Percentiles rank a stretch among this genome's conserved stretches.
These are phyloP conservation scores for Heterobasidion irregulare DNA, from an alignment of 1,284 basidiomycete species.

Conservation along the genomic window DNA sequence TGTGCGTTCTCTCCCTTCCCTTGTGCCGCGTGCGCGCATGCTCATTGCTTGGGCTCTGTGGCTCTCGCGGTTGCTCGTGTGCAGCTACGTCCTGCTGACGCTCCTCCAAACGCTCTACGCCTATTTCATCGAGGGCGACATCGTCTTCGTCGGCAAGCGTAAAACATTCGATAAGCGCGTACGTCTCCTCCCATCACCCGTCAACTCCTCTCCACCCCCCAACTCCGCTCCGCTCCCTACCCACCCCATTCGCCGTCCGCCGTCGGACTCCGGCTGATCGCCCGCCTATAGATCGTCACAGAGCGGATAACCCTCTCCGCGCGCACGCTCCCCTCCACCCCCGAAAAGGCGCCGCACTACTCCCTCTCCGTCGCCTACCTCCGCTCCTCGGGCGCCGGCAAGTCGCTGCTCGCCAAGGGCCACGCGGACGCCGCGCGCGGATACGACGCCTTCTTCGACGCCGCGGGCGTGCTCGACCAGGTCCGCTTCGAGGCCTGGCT, in stretches of 20 bases:
- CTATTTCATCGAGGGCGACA: slow-evolving; percentile 74
- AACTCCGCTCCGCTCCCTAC: not conserved
- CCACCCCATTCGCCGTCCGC: not conserved
- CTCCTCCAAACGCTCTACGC: slow-evolving; percentile 67
- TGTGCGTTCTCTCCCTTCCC: slow-evolving; percentile 36
- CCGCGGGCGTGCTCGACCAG: slow-evolving; percentile 60
- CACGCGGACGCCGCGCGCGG: slow-evolving; percentile 39
- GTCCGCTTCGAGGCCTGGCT: slow-evolving; percentile 67
- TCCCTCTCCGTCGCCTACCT: slow-evolving; percentile 56
- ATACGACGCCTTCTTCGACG: slow-evolving; percentile 69
- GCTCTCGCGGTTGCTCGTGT: not conserved
- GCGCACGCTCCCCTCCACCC: slow-evolving; percentile 42
- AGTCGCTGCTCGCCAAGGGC: slow-evolving; percentile 63
- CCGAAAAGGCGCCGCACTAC: slow-evolving; percentile 44
- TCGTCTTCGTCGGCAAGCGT: slow-evolving; percentile 75
- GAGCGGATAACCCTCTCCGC: slow-evolving; percentile 73
- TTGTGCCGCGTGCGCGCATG: not conserved
- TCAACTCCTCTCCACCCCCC: not conserved
- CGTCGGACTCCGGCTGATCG: not conserved
- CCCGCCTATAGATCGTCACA: slow-evolving; percentile 57
- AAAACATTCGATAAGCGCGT: slow-evolving; percentile 80
- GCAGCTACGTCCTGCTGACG: slow-evolving; percentile 69
- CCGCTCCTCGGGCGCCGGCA: slow-evolving; percentile 69
- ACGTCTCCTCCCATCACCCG: slow-evolving; percentile 18
- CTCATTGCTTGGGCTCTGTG: not conserved